Base-by-base conservation (phyloP, 1,284 basidiomycete genomes). In the Ustilago hordei region DNA sequence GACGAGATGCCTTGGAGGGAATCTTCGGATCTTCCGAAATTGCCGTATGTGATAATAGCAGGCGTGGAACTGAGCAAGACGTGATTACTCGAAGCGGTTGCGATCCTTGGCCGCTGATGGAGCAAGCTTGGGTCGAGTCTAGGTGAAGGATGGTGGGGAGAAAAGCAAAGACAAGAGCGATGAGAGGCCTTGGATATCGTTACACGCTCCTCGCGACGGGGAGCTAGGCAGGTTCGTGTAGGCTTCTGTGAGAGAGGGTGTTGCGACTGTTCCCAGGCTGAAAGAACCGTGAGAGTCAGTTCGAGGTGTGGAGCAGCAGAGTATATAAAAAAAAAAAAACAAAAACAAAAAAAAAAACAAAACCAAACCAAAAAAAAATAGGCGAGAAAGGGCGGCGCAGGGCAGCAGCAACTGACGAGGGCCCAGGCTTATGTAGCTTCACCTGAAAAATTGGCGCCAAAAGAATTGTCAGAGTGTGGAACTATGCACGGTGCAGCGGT, bases 231-330 rank as follows among this genome's bases (percentile, higher is more conserved):
- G n/a, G n/a, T n/a, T n/a, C n/a, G n/a, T n/a, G n/a, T n/a, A n/a
- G n/a, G n/a, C 43, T 45, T 17, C 8, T 17, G 43, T 17, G 45
- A 23, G 45, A 53, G 50, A 50, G 32, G 34, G 2, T 53, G 50
- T 17, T 17, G 50, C 15, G 17, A 23, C 17, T 54, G 52, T 17
- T 31, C 31, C 15, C 4, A 50, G 8, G 28, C 12, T 54, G n/a
- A 36, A 23, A 31, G 15, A 31, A 36, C 8, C 12, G 52, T 13
- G 52, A 54, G 52, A 35, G 34, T 5, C 23, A 50, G 48, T 3
- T 13, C 52, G 52, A 54, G 52, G 52, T 54, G 52, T 54, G 52
- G 48, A 50, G 48, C 48, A 50, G 15, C 17, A 23, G 23, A 23
- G 23, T 23, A 23, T 23, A 2, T 2, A 23, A 23, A 23, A 23